Evolutionary conservation across 1,284 basidiomycete species (phyloP).

Genomic region (Cryptococcus sp.): DNA sequence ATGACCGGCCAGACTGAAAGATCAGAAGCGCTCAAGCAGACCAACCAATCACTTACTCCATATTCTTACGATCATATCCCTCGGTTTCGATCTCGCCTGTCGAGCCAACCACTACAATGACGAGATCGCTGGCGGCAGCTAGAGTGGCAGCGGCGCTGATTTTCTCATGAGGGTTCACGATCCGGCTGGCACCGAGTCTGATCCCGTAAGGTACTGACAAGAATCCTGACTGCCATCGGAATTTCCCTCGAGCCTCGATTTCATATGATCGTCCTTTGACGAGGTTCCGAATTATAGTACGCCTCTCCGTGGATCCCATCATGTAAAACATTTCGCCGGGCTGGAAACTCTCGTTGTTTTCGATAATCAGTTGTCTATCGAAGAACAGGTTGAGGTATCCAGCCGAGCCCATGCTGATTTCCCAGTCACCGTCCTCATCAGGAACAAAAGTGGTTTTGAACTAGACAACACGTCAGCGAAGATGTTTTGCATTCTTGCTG

Average conservation of each 20-base stretch:
- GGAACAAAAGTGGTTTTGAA: too few species aligned
- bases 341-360: neutral
- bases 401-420: neutral
- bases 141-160: slow-evolving; percentile 21
- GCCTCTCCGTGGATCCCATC: neutral
- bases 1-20: neutral
- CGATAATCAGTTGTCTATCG: neutral
- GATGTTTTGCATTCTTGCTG: too few species aligned
- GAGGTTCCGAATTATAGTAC: neutral
- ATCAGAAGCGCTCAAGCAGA: too few species aligned
- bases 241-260: neutral
- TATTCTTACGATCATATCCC: neutral
- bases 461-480: too few species aligned
- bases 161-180: neutral
- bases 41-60: neutral
- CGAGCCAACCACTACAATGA: slow-evolving; percentile 17
- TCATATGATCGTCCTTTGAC: neutral
- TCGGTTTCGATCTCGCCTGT: slow-evolving; percentile 8
- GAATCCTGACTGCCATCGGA: neutral
- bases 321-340: neutral
- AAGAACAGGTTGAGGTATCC: neutral
- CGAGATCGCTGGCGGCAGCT: slow-evolving; percentile 19
- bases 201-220: neutral
- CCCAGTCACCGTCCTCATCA: neutral
- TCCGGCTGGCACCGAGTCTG: neutral